Conservation (phyloP, 345 rosid genomes). For the Pistacia integerrima region DNA sequence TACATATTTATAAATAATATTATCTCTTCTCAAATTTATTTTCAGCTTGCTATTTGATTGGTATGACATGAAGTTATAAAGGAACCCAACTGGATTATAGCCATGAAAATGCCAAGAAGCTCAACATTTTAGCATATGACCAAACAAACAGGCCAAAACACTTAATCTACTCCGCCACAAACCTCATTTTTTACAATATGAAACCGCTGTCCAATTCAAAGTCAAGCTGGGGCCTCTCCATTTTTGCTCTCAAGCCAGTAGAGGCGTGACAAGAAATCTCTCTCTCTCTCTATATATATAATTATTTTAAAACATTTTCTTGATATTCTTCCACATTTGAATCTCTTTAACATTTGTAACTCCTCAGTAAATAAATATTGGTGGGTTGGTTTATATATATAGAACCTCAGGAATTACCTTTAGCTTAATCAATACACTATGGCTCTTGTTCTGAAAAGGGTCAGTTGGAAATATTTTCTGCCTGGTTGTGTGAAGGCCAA, state of each 20-base stretch:
- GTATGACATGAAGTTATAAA: too few species aligned
- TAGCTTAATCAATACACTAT: constrained; percentile 3
- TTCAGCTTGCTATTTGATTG: neutral
- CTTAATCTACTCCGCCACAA: too few species aligned
- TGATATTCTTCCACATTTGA: neutral
- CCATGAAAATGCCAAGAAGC: neutral
- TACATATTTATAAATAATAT: too few species aligned
- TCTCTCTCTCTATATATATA: too few species aligned
- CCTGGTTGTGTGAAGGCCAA: constrained; percentile 30
- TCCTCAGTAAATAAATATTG: neutral
- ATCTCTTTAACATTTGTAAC: neutral
- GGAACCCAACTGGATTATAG: neutral
- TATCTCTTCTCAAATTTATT: too few species aligned
- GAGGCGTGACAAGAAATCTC: neutral
- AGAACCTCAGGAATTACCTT: neutral
- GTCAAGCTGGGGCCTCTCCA: neutral
- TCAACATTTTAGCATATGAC: neutral
- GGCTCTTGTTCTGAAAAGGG: constrained; percentile 29
- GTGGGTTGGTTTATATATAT: constrained; percentile 6
- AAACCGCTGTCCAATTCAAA: neutral
- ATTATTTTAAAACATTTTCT: too few species aligned
- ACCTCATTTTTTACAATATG: neutral
- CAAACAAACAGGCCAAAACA: neutral
- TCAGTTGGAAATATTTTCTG: constrained; percentile 28
- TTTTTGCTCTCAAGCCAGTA: neutral